Evolutionary conservation across 441 rosid genomes (phyloP), one percentile per base, ranked within the genome.

Genomic region (Hura crepitans): DNA sequence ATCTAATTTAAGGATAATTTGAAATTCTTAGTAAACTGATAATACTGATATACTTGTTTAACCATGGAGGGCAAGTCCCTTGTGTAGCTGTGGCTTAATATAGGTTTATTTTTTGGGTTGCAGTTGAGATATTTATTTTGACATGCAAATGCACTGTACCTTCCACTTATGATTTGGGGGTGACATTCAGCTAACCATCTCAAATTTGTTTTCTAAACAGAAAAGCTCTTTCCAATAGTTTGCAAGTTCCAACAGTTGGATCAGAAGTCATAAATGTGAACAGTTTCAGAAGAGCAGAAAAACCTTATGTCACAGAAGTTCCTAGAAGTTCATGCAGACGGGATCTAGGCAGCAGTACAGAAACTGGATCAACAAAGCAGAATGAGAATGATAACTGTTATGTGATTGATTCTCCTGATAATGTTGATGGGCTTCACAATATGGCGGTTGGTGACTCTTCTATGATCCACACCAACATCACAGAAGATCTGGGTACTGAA

Each of bases 381-480:
- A 68, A 55, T 62, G 67, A 71, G 42, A 61, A 70, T 66, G 42
- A 33, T 62, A 54, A 51, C 54, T n/a, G 25, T 56, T 68, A 43
- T 31, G 43, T 45, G 23, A 61, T 65, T 70, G 61, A 23, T 73
- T 58, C 46, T 23, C 15, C 74, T 62, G 69, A 27, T 57, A 69
- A 53, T 71, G 9, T 11, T 22, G 75, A 57, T 61, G 55, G 57
- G 65, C 46, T 45, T 8, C 57, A 4, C n/a, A 51, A 31, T 66
- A 58, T 77, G 74, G 76, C 63, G 55, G 62, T 70, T 62, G 80
- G 72, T 45, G 66, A 51, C 42, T 56, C 43, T 56, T 46, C 55
- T 33, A 45, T 25, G 49, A 37, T 33, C 56, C 30, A 22, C 54
- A 12, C 51, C 28, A 46, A 69, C 58, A 71, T 28, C 22, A 73